phyloP scores from a whole-genome alignment of 176 grass and related monocot genomes.

The Oryza nivara region DNA sequence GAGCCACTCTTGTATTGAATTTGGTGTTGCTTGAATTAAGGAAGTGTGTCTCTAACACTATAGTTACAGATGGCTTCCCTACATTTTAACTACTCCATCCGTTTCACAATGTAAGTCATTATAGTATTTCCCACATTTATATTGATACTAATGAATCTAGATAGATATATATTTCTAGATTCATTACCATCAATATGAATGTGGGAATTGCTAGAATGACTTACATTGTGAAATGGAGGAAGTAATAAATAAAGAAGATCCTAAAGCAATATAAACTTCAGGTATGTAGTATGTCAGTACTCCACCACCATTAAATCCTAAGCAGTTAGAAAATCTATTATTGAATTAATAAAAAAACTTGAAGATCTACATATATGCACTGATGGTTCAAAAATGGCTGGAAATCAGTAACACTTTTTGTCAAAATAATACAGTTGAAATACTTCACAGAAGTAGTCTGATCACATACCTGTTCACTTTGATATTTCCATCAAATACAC shows the following conservation, averaged over 20 bases:
- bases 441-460: background rate
- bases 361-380: background rate
- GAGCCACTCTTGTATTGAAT: too few species aligned
- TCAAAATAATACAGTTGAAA: background rate
- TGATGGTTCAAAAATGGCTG: background rate
- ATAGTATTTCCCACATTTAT: too few species aligned
- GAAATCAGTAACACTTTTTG: background rate
- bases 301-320: background rate
- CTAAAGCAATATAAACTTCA: background rate
- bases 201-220: too few species aligned
- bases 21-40: too few species aligned
- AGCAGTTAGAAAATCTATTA: background rate
- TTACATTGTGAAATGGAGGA: too few species aligned
- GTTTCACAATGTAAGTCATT: too few species aligned
- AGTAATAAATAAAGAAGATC: background rate
- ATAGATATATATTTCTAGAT: too few species aligned
- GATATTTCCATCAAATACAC: slow-evolving; percentile 96
- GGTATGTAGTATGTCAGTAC: background rate
- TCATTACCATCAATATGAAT: too few species aligned
- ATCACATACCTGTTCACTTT: slow-evolving; percentile 80
- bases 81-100: background rate
- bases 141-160: too few species aligned
- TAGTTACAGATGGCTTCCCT: background rate
- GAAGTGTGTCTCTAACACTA: background rate
- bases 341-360: background rate